A percentile compares a stretch with the other conserved stretches of the same genome.
Evolutionary conservation across 2,329 filamentous ascomycete genomes (phyloP).

Genomic region (Gaeumannomyces sp.): DNA sequence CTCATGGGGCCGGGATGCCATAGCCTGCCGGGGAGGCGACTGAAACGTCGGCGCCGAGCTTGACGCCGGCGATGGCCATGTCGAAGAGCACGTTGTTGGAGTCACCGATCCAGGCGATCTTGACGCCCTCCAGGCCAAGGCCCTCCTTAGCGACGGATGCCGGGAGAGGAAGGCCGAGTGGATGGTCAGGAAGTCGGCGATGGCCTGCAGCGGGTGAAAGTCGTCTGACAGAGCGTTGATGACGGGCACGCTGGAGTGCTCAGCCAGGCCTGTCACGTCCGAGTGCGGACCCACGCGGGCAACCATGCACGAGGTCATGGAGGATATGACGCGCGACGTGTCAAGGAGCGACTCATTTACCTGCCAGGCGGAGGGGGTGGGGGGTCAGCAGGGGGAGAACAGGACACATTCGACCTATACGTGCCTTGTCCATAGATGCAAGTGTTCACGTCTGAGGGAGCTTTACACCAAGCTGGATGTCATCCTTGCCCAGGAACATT

Average conservation of each 20-base stretch:
- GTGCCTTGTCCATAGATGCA: background rate
- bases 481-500: constrained; percentile 93
- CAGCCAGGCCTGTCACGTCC: constrained; percentile 65
- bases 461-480: constrained; percentile 85
- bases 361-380: constrained; percentile 29
- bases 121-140: constrained; percentile 73
- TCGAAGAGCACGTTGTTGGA: constrained; percentile 97
- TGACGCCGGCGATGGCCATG: constrained; percentile 78
- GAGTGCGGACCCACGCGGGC: constrained; percentile 71
- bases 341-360: constrained; percentile 94
- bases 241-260: constrained; percentile 70
- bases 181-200: constrained; percentile 91
- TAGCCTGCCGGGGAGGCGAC: constrained; percentile 86
- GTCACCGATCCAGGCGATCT: constrained; percentile 93
- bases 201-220: constrained; percentile 88
- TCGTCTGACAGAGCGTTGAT: constrained; percentile 86
- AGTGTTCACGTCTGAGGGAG: background rate
- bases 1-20: constrained; percentile 72
- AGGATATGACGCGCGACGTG: constrained; percentile 87
- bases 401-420: background rate
- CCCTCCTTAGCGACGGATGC: constrained; percentile 31
- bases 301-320: constrained; percentile 80
- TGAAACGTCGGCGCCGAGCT: constrained; percentile 78
- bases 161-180: constrained; percentile 59
- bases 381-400: background rate